A percentile compares a stretch with the other conserved stretches of the same genome.
Evolutionary conservation across 768 basidiomycete species (phyloP).

Genomic region (Inosperma sp.): DNA sequence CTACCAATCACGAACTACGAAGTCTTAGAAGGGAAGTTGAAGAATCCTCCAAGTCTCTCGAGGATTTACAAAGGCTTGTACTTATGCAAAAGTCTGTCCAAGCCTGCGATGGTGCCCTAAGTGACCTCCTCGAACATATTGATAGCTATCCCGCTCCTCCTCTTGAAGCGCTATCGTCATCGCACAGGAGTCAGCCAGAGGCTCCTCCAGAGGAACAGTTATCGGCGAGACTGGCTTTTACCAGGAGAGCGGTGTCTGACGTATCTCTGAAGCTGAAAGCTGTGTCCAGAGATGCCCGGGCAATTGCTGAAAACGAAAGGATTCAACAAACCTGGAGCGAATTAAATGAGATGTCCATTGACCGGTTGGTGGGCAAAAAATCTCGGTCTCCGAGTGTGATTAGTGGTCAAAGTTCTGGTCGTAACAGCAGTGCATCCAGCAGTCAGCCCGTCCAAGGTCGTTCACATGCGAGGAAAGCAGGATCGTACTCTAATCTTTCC

Average conservation of each 20-base stretch:
- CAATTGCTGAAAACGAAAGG: slow-evolving; percentile 55
- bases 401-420: slow-evolving; percentile 56
- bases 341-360: slow-evolving; percentile 74
- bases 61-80: slow-evolving; percentile 50
- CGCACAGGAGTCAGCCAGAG: slow-evolving; percentile 39
- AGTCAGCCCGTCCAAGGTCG: slow-evolving; percentile 12
- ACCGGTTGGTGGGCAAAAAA: slow-evolving; percentile 54
- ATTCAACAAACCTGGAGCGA: slow-evolving; percentile 77
- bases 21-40: slow-evolving; percentile 60
- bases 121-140: slow-evolving; percentile 80
- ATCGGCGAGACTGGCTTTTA: slow-evolving; percentile 58
- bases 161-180: slow-evolving; percentile 44
- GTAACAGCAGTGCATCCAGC: slow-evolving; percentile 50
- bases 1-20: slow-evolving; percentile 53
- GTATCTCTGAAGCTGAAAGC: slow-evolving; percentile 39
- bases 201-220: slow-evolving; percentile 66
- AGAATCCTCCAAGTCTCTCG: slow-evolving; percentile 44
- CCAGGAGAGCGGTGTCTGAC: slow-evolving; percentile 44
- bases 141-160: slow-evolving; percentile 75
- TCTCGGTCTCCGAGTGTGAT: slow-evolving; percentile 63
- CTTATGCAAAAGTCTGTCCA: slow-evolving; percentile 46
- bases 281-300: slow-evolving; percentile 57
- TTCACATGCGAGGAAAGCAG: slow-evolving; percentile 23
- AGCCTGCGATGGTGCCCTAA: slow-evolving; percentile 69
- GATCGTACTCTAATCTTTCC: slow-evolving; percentile 29